Base-by-base conservation (phyloP, 2,329 filamentous ascomycete genomes). In the Pezicula carpinea region DNA sequence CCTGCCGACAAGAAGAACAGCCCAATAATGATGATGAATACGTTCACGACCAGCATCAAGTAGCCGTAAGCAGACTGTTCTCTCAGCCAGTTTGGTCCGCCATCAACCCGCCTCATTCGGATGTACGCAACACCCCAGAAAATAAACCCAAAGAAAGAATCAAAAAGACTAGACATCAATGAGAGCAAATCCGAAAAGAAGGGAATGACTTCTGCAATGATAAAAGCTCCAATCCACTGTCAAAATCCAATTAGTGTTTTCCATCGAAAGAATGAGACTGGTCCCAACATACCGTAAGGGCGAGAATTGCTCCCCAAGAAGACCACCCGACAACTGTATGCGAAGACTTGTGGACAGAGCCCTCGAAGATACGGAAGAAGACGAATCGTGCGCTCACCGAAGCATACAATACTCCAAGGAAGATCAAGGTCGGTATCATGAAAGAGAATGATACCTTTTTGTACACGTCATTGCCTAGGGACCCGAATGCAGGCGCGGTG, bases 351-450 rank as follows among this genome's bases (percentile, higher is more conserved):
- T 96, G 91, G 50, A 77, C 78, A 11, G 89, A 87, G 58, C 83
- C 82, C 48, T 85, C 81, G 67, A 95, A 96, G 15, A 93, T 63
- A 53, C 89, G 87, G 78, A 96, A 95, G 72, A 96, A 95, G 60
- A 96, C 73, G 70, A 96, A 96, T 23, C 91, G 85, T 1, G 87
- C 86, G 4, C 89, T 91, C 1, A 96, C 89, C 0, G 88, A 93
- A 13, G 91, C 90, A 64, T 96, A 96, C 15, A 96, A 69, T 0
- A 95, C 89, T 6, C 91, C 91, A 4, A 96, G 69, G 72, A 96
- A 96, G 62, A 96, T 89, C 54, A 96, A 77, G 0, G 91, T 96
- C 0, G 91, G 91, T 26, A 96, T 86, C 90, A 96, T 96, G 72
- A 96, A 95, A 11, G 86, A 90, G 68, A 95, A 96, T 0, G 88